phyloP scores from a whole-genome alignment of 2,329 filamentous ascomycete species.

The Diaporthe australafricana region DNA sequence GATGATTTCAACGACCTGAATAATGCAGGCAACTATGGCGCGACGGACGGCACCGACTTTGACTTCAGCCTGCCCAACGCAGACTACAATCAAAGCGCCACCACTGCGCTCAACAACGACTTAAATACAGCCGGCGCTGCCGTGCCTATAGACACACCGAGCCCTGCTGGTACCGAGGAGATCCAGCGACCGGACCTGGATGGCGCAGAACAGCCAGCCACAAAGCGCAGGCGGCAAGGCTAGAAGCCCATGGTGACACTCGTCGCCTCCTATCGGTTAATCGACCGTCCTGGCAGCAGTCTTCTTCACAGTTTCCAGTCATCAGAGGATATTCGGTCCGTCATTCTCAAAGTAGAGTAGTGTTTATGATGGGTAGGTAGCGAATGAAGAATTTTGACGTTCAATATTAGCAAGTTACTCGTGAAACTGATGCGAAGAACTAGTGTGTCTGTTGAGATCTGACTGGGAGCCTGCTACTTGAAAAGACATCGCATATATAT shows the following conservation, averaged over 20 bases:
- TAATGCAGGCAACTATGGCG: slow-evolving; percentile 43
- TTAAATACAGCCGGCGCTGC: slow-evolving; percentile 37
- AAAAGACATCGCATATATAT: neutral
- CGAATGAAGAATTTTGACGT: neutral
- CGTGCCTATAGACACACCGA: slow-evolving; percentile 53
- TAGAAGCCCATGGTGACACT: slow-evolving; percentile 30
- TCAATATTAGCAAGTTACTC: neutral
- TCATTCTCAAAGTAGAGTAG: neutral
- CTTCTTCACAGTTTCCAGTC: neutral
- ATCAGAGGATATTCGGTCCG: neutral
- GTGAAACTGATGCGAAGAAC: neutral
- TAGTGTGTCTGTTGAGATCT: neutral
- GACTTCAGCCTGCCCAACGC: slow-evolving; percentile 32
- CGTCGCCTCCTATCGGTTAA: neutral
- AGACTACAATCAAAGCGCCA: neutral
- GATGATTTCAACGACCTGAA: slow-evolving; percentile 35
- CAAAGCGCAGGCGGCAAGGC: slow-evolving; percentile 48
- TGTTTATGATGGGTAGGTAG: slow-evolving; percentile 6
- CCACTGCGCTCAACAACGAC: slow-evolving; percentile 24
- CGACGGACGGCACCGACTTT: slow-evolving; percentile 39
- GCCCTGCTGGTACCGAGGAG: slow-evolving; percentile 63
- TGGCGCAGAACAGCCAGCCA: slow-evolving; percentile 42
- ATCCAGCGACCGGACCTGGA: slow-evolving; percentile 57
- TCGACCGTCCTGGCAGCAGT: no score
- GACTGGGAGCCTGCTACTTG: neutral